These are phyloP conservation scores for Orbilia quercus DNA, from an alignment of 2,329 filamentous ascomycete genomes.

Conservation along the genomic window DNA sequence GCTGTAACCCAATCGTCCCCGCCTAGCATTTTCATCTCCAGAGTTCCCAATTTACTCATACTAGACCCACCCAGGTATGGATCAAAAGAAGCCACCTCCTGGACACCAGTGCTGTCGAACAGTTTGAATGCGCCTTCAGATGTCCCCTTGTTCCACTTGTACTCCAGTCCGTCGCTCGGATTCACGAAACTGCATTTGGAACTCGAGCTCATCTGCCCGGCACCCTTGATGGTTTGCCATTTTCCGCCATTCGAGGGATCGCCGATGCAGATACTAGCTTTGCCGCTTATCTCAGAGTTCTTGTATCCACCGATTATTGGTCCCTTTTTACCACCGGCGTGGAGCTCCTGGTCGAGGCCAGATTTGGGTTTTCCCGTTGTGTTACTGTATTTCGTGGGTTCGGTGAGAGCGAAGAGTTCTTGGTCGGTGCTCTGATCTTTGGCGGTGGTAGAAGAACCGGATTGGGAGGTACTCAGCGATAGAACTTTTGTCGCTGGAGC, in stretches of 20 bases:
- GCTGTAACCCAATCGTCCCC: slow-evolving; percentile 25
- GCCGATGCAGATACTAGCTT: slow-evolving; percentile 27
- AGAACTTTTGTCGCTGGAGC: slow-evolving; percentile 19
- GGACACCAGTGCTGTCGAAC: slow-evolving; percentile 9
- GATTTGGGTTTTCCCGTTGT: slow-evolving; percentile 33
- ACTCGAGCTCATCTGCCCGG: not conserved
- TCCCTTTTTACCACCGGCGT: slow-evolving; percentile 24
- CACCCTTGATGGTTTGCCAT: slow-evolving; percentile 23
- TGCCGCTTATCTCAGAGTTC: slow-evolving; percentile 7
- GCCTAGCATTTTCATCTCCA: slow-evolving; percentile 14
- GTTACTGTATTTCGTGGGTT: slow-evolving; percentile 8
- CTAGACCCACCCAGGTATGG: slow-evolving; percentile 3
- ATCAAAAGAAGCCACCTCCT: slow-evolving; percentile 17
- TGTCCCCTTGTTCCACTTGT: slow-evolving; percentile 18
- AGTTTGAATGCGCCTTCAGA: slow-evolving; percentile 10
- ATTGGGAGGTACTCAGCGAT: not conserved
- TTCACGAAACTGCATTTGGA: slow-evolving; percentile 19
- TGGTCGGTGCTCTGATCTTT: slow-evolving; percentile 18
- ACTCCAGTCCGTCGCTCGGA: slow-evolving; percentile 15
- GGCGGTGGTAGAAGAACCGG: slow-evolving; percentile 6
- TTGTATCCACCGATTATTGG: slow-evolving; percentile 22
- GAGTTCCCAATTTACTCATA: slow-evolving; percentile 25
- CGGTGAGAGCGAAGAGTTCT: slow-evolving; percentile 10
- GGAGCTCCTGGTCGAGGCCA: slow-evolving; percentile 32
- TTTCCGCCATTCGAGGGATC: slow-evolving; percentile 15